A percentile compares a stretch with the other conserved stretches of the same genome.
phyloP scores from a whole-genome alignment of 2,329 filamentous ascomycete species.

The Xylariales sp. region DNA sequence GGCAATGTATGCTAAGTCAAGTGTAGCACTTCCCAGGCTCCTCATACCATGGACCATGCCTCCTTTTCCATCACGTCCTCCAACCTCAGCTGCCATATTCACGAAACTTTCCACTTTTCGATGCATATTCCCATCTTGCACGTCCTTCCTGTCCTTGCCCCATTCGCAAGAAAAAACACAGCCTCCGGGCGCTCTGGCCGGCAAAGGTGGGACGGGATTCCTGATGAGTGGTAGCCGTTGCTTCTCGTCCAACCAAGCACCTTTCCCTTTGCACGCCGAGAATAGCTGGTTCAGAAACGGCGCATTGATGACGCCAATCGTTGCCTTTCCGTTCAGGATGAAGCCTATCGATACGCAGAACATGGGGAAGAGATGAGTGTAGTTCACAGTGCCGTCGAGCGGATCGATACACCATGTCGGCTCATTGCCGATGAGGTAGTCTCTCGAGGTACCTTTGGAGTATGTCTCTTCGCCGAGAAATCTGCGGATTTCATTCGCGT shows the following conservation, averaged over 20 bases:
- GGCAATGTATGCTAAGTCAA: conserved; percentile 71
- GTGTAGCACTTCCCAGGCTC: conserved; percentile 67
- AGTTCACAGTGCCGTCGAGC: conserved; percentile 76
- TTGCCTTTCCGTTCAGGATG: conserved; percentile 51
- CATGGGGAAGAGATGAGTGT: conserved; percentile 75
- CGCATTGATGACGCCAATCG: conserved; percentile 68
- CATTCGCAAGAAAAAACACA: conserved; percentile 75
- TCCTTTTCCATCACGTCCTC: conserved; percentile 58
- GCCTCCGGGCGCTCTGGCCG: conserved; percentile 57
- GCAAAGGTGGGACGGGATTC: conserved; percentile 59
- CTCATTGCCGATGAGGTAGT: conserved; percentile 58
- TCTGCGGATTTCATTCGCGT: conserved; percentile 40
- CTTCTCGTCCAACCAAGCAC: conserved; percentile 65
- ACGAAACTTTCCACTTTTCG: conserved; percentile 71
- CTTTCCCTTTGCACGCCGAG: conserved; percentile 59
- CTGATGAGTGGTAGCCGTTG: conserved; percentile 59
- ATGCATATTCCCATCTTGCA: conserved; percentile 61
- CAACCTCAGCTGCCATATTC: conserved; percentile 66
- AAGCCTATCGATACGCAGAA: conserved; percentile 77
- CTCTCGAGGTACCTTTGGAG: conserved; percentile 60
- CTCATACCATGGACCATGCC: conserved; percentile 77
- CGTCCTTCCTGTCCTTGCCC: conserved; percentile 71
- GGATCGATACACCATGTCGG: conserved; percentile 77
- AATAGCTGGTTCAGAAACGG: conserved; percentile 67
- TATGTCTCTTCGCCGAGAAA: conserved; percentile 78